Conservation (phyloP, 2,329 filamentous ascomycete species). For the Fusarium sterilihyphosum region DNA sequence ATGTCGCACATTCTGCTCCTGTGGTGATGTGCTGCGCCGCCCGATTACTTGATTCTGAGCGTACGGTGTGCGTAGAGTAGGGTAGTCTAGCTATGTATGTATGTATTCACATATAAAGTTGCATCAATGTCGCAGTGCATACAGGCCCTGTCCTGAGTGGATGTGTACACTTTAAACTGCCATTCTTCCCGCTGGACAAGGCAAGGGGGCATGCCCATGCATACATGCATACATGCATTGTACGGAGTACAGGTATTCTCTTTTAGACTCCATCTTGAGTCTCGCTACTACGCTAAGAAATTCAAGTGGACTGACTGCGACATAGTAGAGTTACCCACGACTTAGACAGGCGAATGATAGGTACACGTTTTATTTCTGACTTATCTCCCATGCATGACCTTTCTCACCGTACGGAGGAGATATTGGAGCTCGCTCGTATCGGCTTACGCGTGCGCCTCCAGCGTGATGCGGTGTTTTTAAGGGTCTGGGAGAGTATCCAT, state of each 20-base stretch:
- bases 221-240: not conserved
- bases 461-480: conserved; percentile 6
- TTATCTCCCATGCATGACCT: not conserved
- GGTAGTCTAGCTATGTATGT: not conserved
- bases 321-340: not conserved
- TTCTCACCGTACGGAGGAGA: not conserved
- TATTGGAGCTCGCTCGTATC: conserved; percentile 31
- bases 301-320: conserved; percentile 10
- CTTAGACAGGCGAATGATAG: not conserved
- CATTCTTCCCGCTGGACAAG: not conserved
- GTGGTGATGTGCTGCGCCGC: not conserved
- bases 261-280: not conserved
- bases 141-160: not conserved
- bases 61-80: not conserved
- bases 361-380: not conserved
- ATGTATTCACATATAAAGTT: not conserved
- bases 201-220: not conserved
- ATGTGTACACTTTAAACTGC: not conserved
- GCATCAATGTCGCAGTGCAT: not conserved
- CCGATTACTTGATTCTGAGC: not conserved
- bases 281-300: not conserved
- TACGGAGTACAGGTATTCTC: not conserved
- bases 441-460: conserved; percentile 38
- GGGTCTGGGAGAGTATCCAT: not conserved
- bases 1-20: not conserved